Evolutionary conservation across 106 monocot genomes (phyloP).

Genomic region (Xerophyta viscosa): DNA sequence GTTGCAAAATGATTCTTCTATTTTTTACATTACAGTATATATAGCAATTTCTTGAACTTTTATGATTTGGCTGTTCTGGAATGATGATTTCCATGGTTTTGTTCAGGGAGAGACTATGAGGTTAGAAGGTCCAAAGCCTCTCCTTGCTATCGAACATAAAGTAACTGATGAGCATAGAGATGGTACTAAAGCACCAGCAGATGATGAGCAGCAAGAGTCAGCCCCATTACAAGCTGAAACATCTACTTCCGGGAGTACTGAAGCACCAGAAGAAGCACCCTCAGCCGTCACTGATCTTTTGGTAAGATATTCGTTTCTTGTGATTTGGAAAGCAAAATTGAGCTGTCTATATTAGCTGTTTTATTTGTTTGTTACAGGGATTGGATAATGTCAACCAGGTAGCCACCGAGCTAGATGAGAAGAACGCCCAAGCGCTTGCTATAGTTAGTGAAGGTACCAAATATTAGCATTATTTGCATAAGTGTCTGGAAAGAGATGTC

Average conservation of each 20-base stretch:
- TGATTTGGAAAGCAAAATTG: no score
- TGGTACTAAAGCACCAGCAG: slow-evolving; percentile 3
- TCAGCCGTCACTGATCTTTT: slow-evolving; percentile 35
- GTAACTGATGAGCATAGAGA: slow-evolving; percentile 20
- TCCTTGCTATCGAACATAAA: slow-evolving; percentile 34
- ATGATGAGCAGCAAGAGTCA: slow-evolving; percentile 11
- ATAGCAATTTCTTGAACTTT: no score
- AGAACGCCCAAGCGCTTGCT: slow-evolving; percentile 31
- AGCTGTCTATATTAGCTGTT: no score
- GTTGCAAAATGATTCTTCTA: no score
- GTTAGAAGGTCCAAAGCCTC: slow-evolving; percentile 10
- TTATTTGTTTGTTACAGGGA: slow-evolving; percentile 21
- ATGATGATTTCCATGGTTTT: no score
- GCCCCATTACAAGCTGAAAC: slow-evolving; percentile 8
- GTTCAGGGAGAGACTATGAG: neutral
- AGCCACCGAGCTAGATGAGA: slow-evolving; percentile 23
- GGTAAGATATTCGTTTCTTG: slow-evolving; percentile 11
- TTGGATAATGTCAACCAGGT: slow-evolving; percentile 28
- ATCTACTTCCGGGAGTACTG: neutral
- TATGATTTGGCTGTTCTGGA: no score
- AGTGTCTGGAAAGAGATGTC: no score
- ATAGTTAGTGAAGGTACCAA: slow-evolving; percentile 33
- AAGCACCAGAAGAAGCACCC: slow-evolving; percentile 18
- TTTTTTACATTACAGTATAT: no score
- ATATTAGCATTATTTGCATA: no score